These are phyloP conservation scores for Xylogone sp. DNA, from an alignment of 2,329 filamentous ascomycete species.

Conservation along the genomic window DNA sequence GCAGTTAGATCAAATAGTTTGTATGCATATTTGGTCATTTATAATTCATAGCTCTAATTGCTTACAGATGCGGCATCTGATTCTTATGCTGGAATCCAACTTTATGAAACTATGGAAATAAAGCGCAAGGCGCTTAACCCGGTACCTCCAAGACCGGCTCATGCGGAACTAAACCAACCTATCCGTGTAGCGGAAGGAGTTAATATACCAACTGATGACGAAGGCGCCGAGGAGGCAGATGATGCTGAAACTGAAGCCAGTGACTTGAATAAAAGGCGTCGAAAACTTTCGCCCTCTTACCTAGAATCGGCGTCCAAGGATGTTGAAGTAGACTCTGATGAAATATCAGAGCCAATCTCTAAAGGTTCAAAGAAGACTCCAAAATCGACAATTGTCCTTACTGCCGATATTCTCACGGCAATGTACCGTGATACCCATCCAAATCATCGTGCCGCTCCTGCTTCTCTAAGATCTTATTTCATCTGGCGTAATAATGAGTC, in stretches of 20 bases:
- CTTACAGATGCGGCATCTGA: slow-evolving; percentile 71
- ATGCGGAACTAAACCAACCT: slow-evolving; percentile 62
- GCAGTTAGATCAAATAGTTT: slow-evolving; percentile 61
- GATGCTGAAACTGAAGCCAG: slow-evolving; percentile 23
- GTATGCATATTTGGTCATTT: slow-evolving; percentile 42
- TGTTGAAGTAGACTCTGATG: slow-evolving; percentile 24
- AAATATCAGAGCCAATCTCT: slow-evolving; percentile 10
- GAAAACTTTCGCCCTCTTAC: slow-evolving; percentile 6
- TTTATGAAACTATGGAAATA: slow-evolving; percentile 69
- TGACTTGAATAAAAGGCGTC: slow-evolving; percentile 2
- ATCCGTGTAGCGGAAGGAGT: slow-evolving; percentile 52
- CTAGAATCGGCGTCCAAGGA: slow-evolving; percentile 5
- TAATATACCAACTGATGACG: slow-evolving; percentile 22
- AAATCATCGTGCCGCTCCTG: slow-evolving; percentile 9
- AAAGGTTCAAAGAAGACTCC: slow-evolving; percentile 5
- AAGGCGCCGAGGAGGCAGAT: slow-evolving; percentile 22
- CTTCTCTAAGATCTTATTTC: slow-evolving; percentile 54
- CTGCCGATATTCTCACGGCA: slow-evolving; percentile 21
- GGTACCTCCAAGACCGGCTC: slow-evolving; percentile 64
- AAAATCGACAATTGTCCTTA: slow-evolving; percentile 10
- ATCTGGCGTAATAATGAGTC: slow-evolving; percentile 56
- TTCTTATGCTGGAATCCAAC: slow-evolving; percentile 72
- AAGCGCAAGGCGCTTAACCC: slow-evolving; percentile 65
- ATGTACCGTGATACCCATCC: slow-evolving; percentile 11
- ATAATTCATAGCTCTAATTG: slow-evolving; percentile 24